Conservation (phyloP, 768 basidiomycete species). For the Pisolithus sp. region DNA sequence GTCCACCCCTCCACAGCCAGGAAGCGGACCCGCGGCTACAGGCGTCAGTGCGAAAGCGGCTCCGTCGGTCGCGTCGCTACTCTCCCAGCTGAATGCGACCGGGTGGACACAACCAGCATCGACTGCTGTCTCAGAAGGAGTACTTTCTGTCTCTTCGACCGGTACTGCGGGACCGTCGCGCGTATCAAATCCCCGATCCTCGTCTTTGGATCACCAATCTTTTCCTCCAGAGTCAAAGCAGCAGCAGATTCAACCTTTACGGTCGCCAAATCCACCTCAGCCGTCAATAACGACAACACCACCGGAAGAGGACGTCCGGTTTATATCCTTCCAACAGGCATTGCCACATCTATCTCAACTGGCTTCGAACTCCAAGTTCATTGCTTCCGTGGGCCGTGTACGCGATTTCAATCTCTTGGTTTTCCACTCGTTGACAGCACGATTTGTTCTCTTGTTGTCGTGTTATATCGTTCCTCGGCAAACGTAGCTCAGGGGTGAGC, state of each 20-base stretch:
- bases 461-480: conserved; percentile 3
- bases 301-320: conserved; percentile 34
- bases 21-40: neutral
- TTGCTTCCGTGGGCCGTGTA: conserved; percentile 49
- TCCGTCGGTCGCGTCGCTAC: conserved; percentile 49
- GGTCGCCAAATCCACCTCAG: conserved; percentile 5
- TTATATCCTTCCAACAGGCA: conserved; percentile 61
- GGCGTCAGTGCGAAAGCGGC: conserved; percentile 3
- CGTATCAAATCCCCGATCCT: conserved; percentile 6
- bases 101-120: conserved; percentile 7
- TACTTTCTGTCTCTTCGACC: conserved; percentile 2
- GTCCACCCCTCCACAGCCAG: conserved; percentile 4
- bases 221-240: conserved; percentile 1
- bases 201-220: neutral
- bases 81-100: conserved; percentile 51
- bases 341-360: conserved; percentile 60
- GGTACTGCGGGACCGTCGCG: conserved; percentile 2
- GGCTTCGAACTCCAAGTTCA: conserved; percentile 46
- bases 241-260: conserved; percentile 11
- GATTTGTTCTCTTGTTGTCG: neutral
- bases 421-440: neutral
- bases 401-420: conserved; percentile 5
- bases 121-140: neutral
- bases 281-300: conserved; percentile 1
- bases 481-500: conserved; percentile 62